Conservation (phyloP, 805 yeast genomes). For the Candida palmyrensis region DNA sequence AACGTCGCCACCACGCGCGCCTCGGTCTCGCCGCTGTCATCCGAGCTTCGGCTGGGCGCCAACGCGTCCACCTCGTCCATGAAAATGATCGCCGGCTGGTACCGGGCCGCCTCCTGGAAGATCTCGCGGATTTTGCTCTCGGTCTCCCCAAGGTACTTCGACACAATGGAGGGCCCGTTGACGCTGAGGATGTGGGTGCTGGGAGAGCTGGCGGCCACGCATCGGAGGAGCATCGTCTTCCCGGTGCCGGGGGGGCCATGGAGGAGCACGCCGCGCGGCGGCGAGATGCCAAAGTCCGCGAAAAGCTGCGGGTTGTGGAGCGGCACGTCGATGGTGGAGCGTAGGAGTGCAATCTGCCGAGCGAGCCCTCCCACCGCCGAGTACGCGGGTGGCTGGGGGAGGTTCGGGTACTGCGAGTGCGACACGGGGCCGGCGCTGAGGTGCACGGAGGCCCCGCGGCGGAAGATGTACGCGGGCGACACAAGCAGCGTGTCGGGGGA, state of each 20-base stretch:
- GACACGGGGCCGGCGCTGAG: constrained; percentile 8
- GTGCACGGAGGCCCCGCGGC: constrained; percentile 14
- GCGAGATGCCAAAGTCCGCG: constrained; percentile 78
- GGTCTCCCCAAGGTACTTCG: constrained; percentile 92
- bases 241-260: constrained; percentile 99
- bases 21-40: constrained; percentile 88
- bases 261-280: constrained; percentile 88
- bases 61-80: constrained; percentile 93
- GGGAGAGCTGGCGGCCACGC: constrained; percentile 65
- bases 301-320: constrained; percentile 72
- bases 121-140: constrained; percentile 78
- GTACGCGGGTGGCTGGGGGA: constrained; percentile 44
- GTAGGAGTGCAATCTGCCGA: constrained; percentile 54
- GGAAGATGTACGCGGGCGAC: constrained; percentile 47
- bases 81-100: constrained; percentile 82
- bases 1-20: constrained; percentile 86
- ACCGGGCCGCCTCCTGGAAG: constrained; percentile 79
- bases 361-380: constrained; percentile 72
- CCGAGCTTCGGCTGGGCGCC: constrained; percentile 78
- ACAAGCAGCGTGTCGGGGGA: constrained; percentile 13
- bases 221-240: constrained; percentile 79
- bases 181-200: constrained; percentile 82
- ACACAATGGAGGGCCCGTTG: constrained; percentile 87
- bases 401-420: constrained; percentile 33
- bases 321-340: constrained; percentile 74